Evolutionary conservation across 2,329 filamentous ascomycete species (phyloP), one percentile per base, ranked within the genome.

Genomic region (Cadophora malorum): DNA sequence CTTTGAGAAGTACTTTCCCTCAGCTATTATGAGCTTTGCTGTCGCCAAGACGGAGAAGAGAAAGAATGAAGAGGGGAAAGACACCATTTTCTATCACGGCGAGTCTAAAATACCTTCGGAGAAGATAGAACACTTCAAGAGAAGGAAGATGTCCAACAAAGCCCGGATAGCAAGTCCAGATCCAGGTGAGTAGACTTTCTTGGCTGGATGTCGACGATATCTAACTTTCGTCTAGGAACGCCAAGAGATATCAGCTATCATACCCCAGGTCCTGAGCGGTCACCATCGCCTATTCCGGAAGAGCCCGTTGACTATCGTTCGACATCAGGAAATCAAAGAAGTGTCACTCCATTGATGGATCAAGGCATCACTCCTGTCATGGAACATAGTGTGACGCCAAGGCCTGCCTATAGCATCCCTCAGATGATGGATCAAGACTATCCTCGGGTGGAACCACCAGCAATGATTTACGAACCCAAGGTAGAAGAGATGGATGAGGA

Each of bases 21-120:
- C 63, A 41, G 52, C 63, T 23, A 58, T 64, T 12, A 64, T 64
- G 63, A 64, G 63, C 52, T 64, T 64, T 35, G 63, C 63, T 25
- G 63, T 64, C 23, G 63, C 63, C 50, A 64, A 64, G 50, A 64
- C 33, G 38, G 63, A 64, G 63, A 64, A 64, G 63, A 64, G 63
- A 41, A 64, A 64, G 38, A 49, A 47, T 28, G 63, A 56, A 1
- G 63, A 64, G 28, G 52, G 52, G 4, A 64, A 64, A 58, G 63
- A 64, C 33, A 64, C 63, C 5, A 23, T 64, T 28, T 64, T 64
- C 52, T 64, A 58, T n/a, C 63, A 64, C 52, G 63, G 63, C 52
- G 52, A 64, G 1, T 64, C 63, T 23, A n/a, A 56, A 35, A 64
- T 64, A 7, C 63, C 63, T n/a, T 47, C 63, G 16, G 63, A 64